These are phyloP conservation scores for Lotus japonicus DNA, from an alignment of 306 rosid genomes.

Conservation along the genomic window DNA sequence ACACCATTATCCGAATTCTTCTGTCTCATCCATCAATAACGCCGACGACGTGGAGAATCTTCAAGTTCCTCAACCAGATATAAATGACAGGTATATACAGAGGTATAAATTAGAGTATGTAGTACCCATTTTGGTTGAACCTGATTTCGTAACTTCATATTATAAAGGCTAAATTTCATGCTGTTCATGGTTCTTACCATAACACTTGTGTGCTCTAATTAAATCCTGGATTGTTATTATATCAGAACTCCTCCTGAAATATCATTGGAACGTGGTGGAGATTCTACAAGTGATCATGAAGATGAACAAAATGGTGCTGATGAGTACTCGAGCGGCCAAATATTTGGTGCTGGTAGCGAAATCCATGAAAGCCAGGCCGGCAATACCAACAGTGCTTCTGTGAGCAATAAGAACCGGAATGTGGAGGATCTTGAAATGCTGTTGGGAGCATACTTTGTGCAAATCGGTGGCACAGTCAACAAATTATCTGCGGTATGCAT, in stretches of 20 bases:
- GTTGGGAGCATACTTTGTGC: slow-evolving; percentile 85
- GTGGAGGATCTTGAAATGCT: slow-evolving; percentile 88
- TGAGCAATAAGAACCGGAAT: slow-evolving; percentile 45
- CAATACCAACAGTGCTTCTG: slow-evolving; percentile 34
- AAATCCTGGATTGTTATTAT: neutral
- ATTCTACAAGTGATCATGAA: slow-evolving; percentile 22
- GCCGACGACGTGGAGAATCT: slow-evolving; percentile 35
- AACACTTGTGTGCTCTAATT: too few species aligned
- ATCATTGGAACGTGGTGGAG: slow-evolving; percentile 32
- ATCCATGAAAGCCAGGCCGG: slow-evolving; percentile 46
- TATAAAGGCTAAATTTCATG: neutral
- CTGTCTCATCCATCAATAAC: slow-evolving; percentile 44
- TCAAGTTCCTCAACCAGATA: slow-evolving; percentile 25
- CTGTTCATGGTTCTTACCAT: neutral
- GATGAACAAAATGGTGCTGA: slow-evolving; percentile 27
- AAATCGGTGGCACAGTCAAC: slow-evolving; percentile 73
- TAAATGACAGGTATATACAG: slow-evolving; percentile 43
- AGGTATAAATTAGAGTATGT: too few species aligned
- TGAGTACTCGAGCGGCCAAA: slow-evolving; percentile 28
- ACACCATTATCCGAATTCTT: slow-evolving; percentile 54
- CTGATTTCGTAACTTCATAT: too few species aligned
- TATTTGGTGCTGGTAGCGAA: slow-evolving; percentile 26
- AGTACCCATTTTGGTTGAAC: too few species aligned
- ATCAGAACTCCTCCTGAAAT: slow-evolving; percentile 42
- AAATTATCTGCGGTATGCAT: slow-evolving; percentile 26